phyloP scores from a whole-genome alignment of 805 yeast genomes.

The Spathaspora hagerdaliae region DNA sequence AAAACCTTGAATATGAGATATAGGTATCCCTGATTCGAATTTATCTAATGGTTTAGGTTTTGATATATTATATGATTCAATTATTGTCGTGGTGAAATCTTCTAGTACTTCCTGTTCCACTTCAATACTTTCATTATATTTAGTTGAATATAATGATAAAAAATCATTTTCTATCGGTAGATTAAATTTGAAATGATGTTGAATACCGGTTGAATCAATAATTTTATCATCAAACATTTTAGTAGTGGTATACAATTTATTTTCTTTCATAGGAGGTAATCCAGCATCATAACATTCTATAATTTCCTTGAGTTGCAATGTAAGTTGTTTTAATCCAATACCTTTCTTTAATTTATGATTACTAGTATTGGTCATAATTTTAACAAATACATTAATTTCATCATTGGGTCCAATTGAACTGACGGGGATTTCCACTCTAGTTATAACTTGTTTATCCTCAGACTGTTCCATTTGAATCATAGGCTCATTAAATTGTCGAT shows the following conservation, averaged over 20 bases:
- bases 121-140: not conserved
- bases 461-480: conserved; percentile 41
- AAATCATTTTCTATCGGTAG: conserved; percentile 37
- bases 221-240: conserved; percentile 19
- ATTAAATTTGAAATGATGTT: conserved; percentile 18
- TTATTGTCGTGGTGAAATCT: conserved; percentile 6
- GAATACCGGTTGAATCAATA: conserved; percentile 25
- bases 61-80: conserved; percentile 8
- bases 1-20: conserved; percentile 47
- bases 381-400: conserved; percentile 33
- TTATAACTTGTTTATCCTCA: conserved; percentile 44
- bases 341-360: conserved; percentile 25
- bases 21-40: conserved; percentile 35
- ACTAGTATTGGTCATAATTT: conserved; percentile 37
- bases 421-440: conserved; percentile 45
- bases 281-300: conserved; percentile 53
- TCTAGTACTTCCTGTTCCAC: conserved; percentile 1
- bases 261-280: conserved; percentile 44
- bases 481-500: conserved; percentile 52
- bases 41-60: conserved; percentile 9
- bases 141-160: conserved; percentile 19
- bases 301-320: conserved; percentile 49
- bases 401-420: conserved; percentile 62
- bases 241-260: conserved; percentile 31
- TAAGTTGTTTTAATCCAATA: conserved; percentile 40